Evolutionary conservation across 257 asterid species (phyloP).

Genomic region (Haberlea rhodopensis): DNA sequence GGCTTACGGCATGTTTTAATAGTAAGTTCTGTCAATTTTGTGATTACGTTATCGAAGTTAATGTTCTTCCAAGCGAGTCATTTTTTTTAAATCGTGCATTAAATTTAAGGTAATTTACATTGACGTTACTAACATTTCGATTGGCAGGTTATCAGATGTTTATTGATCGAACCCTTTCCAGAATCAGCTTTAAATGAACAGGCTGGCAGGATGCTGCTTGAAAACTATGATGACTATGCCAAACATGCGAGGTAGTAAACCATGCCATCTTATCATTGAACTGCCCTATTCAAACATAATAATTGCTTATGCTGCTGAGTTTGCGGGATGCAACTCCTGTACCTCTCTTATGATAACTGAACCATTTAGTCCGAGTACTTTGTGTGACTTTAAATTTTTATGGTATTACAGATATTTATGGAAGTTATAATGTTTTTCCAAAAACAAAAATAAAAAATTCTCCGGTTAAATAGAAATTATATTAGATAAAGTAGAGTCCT

Average conservation of each 20-base stretch:
- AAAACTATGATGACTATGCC: slow-evolving; percentile 84
- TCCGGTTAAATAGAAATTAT: no score
- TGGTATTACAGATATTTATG: no score
- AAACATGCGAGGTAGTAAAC: slow-evolving; percentile 80
- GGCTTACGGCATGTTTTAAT: slow-evolving; percentile 85
- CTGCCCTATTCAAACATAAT: not conserved
- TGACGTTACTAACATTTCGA: not conserved
- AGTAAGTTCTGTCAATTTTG: slow-evolving; percentile 41
- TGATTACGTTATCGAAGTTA: not conserved
- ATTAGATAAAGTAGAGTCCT: not conserved
- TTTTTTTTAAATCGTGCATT: no score
- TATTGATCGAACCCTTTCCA: slow-evolving; percentile 93
- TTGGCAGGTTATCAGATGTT: slow-evolving; percentile 86
- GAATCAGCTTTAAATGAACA: slow-evolving; percentile 96
- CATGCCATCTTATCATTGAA: not conserved
- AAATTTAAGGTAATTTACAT: not conserved
- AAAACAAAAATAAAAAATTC: no score
- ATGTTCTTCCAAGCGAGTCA: not conserved
- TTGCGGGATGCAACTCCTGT: not conserved
- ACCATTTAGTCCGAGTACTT: not conserved
- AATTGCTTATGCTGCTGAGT: not conserved
- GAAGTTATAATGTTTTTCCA: no score
- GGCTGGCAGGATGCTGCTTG: slow-evolving; percentile 96
- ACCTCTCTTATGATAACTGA: not conserved
- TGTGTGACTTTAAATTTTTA: not conserved